Percentiles rank a stretch among this genome's conserved stretches.
Evolutionary conservation across 352 stramenopile species (phyloP).

Genomic region (Blastocystis sp.): DNA sequence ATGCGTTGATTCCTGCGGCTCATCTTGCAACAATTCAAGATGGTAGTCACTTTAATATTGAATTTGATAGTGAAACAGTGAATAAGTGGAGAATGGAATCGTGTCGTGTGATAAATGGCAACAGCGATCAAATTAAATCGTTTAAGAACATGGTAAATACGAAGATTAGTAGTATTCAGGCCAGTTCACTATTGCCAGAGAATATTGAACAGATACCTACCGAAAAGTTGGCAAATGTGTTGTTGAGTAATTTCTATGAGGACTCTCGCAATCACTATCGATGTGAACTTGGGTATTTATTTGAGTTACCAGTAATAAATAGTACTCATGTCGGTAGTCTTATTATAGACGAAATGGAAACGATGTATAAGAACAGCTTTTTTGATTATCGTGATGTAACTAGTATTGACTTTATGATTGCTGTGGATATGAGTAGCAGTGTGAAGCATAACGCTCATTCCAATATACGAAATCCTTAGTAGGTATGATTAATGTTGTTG

Average conservation of each 20-base stretch:
- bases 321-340: background rate
- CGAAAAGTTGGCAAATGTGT: background rate
- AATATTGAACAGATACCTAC: background rate
- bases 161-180: background rate
- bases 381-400: constrained; percentile 34
- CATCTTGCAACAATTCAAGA: background rate
- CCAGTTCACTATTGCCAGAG: background rate
- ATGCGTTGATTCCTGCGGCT: background rate
- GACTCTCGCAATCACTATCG: background rate
- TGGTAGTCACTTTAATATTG: background rate
- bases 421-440: constrained; percentile 41
- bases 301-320: background rate
- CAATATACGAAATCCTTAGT: background rate
- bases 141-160: background rate
- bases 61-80: background rate
- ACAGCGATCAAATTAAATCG: background rate
- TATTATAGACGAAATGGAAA: background rate
- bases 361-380: constrained; percentile 23
- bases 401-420: constrained; percentile 44
- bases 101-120: background rate
- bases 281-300: background rate
- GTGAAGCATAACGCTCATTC: background rate
- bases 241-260: background rate
- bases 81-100: background rate
- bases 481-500: background rate